Evolutionary conservation across 805 yeast species (phyloP), one percentile per base, ranked within the genome.

Genomic region (Huiozyma sinensis): DNA sequence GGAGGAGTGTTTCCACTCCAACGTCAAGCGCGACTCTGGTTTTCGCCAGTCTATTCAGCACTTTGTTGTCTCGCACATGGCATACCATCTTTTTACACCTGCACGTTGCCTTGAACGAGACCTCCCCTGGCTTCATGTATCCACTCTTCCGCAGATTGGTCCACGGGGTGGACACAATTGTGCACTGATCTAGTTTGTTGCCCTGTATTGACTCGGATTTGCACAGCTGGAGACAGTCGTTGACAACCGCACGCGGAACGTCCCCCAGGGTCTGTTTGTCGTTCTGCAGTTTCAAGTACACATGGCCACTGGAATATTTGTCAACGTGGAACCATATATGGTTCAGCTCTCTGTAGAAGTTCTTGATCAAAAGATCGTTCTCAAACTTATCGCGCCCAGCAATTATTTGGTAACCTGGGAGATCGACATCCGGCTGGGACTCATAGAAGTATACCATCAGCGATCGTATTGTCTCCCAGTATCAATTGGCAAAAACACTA

Each of bases 311-410:
- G 4, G 87, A 79, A 40, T 77, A 67, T 50, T 79, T 81, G 51
- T 82, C 89, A 6, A 81, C 87, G 60, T 83, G 94, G 55, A 85
- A 84, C 90, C 94, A 84, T 4, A 82, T 65, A 30, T 54, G 53
- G 31, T 56, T 52, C 57, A 83, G 80, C 46, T 73, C 74, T 28
- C 77, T 78, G 48, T 74, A 72, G 0, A 89, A 84, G 52, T 76
- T 72, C 56, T 76, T 77, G 45, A 84, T 74, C 42, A 79, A 58
- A 27, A 65, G 61, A 51, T 76, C 82, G 51, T 78, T 84, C 63
- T 85, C 94, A 42, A 70, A 68, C 60, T 82, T 83, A 58, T 85
- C 84, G 54, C 73, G 77, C 4, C 94, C 94, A 79, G 81, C 78
- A 52, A 58, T 43, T 6, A 63, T 44, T 35, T 46, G 48, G 40